phyloP scores from a whole-genome alignment of 176 grass and related monocot species.

The Panicum miliaceum region DNA sequence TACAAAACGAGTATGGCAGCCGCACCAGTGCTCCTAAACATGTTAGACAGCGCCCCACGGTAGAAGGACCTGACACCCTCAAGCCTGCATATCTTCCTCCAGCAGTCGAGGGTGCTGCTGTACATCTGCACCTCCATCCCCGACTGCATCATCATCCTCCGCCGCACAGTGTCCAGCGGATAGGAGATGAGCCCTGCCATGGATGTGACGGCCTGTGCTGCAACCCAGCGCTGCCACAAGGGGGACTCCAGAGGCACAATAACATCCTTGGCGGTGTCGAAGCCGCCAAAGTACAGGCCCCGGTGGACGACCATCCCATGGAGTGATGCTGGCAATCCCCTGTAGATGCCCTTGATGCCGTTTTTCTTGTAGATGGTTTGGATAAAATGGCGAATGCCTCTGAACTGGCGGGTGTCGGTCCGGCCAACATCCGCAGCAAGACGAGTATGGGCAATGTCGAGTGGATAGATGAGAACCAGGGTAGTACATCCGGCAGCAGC shows the following conservation, averaged over 20 bases:
- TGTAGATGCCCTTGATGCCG: constrained; percentile 79
- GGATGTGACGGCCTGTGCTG: constrained; percentile 77
- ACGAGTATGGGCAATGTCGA: constrained; percentile 95
- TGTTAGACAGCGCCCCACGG: constrained; percentile 80
- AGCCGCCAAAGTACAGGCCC: constrained; percentile 94
- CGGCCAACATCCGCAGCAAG: constrained; percentile 85
- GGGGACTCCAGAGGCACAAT: constrained; percentile 68
- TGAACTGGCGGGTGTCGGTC: constrained; percentile 82
- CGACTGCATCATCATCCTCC: constrained; percentile 99
- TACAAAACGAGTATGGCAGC: constrained; percentile 93
- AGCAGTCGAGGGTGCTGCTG: constrained; percentile 77
- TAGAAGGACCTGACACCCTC: constrained; percentile 84
- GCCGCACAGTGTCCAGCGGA: constrained; percentile 80
- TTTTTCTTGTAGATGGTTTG: constrained; percentile 82
- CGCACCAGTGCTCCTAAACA: constrained; percentile 90
- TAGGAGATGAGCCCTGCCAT: constrained; percentile 81
- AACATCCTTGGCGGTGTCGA: constrained; percentile 89
- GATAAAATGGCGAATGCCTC: constrained; percentile 89
- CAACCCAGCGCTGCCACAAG: constrained; percentile 83
- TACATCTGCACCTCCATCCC: constrained; percentile 81
- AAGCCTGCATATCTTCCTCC: constrained; percentile 80
- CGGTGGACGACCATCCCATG: constrained; percentile 91
- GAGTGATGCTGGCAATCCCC: constrained; percentile 76
- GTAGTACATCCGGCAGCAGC: constrained; percentile 93
- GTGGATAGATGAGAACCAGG: constrained; percentile 89